phyloP scores from a whole-genome alignment of 2,329 filamentous ascomycete genomes.

The Neoscytalidium dimidiatum region DNA sequence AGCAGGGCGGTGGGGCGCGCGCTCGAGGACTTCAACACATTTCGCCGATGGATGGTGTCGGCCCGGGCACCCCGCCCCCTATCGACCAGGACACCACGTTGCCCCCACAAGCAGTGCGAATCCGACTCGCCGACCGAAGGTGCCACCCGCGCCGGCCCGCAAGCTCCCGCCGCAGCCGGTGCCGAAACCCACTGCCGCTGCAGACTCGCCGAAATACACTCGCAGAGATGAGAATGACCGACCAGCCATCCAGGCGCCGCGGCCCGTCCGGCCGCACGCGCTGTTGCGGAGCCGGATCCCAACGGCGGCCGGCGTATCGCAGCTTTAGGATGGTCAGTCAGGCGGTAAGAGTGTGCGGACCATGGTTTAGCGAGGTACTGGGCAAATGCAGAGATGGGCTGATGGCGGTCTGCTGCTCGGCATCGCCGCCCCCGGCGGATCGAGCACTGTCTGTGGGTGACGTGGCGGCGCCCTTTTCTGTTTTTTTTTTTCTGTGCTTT shows the following conservation, averaged over 20 bases:
- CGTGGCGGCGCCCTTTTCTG: not conserved
- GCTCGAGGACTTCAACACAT: not conserved
- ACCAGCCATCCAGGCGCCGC: not conserved
- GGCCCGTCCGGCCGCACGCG: not conserved
- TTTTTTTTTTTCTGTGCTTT: not conserved
- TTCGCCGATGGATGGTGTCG: not conserved
- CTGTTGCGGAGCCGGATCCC: not conserved
- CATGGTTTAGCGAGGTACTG: not conserved
- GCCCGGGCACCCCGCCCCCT: not conserved
- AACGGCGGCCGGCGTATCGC: not conserved
- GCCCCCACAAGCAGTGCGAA: not conserved
- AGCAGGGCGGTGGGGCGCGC: not conserved
- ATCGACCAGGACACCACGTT: not conserved
- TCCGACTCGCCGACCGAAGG: not conserved
- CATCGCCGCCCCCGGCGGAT: not conserved
- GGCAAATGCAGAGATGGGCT: not conserved
- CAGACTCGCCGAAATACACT: not conserved
- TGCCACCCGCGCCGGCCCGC: not conserved
- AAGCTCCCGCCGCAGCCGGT: not conserved
- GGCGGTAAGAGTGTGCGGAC: not conserved
- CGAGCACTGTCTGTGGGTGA: not conserved
- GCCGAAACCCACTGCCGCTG: not conserved
- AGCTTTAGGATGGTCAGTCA: not conserved
- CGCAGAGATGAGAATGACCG: not conserved
- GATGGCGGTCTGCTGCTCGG: not conserved